phyloP scores from a whole-genome alignment of 345 rosid genomes.

The Pistacia integerrima region DNA sequence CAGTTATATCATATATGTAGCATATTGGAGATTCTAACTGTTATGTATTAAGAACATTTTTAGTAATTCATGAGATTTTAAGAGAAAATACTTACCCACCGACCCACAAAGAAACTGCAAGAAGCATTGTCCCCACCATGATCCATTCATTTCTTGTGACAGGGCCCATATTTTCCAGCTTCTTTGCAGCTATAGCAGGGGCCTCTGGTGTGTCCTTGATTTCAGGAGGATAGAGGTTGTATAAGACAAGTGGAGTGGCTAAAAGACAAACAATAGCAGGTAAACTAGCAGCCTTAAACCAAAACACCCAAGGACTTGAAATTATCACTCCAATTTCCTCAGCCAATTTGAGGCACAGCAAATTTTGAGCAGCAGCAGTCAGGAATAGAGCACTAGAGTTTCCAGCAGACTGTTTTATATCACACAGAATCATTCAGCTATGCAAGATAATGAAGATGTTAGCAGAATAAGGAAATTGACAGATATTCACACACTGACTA shows the following conservation, averaged over 20 bases:
- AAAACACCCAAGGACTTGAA: constrained; percentile 86
- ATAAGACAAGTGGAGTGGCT: constrained; percentile 74
- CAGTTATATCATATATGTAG: neutral
- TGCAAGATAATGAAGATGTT: neutral
- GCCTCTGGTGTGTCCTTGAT: constrained; percentile 93
- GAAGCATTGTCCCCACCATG: constrained; percentile 92
- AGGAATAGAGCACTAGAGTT: constrained; percentile 97
- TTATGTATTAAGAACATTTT: neutral
- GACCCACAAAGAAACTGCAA: constrained; percentile 93
- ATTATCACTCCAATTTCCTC: constrained; percentile 90
- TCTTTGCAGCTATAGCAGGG: constrained; percentile 85
- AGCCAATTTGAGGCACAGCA: constrained; percentile 88
- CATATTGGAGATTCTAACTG: neutral
- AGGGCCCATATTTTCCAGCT: constrained; percentile 81
- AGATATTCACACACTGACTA: neutral
- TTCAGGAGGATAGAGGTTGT: constrained; percentile 95
- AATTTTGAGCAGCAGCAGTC: constrained; percentile 96
- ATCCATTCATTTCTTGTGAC: constrained; percentile 83
- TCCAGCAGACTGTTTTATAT: constrained; percentile 63
- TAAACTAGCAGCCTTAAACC: constrained; percentile 95
- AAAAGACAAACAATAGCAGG: constrained; percentile 77
- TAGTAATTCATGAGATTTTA: neutral
- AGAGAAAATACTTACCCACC: constrained; percentile 59
- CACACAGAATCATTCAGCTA: constrained; percentile 30
- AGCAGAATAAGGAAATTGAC: constrained; percentile 1